phyloP scores from a whole-genome alignment of 2,329 filamentous ascomycete genomes.

The Thermoascus crustaceus region DNA sequence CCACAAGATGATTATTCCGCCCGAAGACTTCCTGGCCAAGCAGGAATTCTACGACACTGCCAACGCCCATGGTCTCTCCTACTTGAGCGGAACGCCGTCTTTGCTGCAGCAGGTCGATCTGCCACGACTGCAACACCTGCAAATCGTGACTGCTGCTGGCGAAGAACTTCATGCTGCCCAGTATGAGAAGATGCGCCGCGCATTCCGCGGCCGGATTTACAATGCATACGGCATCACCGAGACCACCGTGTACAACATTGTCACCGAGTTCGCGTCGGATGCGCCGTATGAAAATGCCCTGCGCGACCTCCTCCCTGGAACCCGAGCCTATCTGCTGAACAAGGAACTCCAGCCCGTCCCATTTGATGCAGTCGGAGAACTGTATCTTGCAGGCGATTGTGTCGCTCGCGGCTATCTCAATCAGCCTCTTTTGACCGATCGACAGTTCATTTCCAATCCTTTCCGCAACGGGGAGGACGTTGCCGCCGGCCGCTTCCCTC shows the following conservation, averaged over 20 bases:
- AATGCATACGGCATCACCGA: slow-evolving; percentile 2
- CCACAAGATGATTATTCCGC: not conserved
- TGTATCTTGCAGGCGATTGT: not conserved
- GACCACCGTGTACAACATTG: slow-evolving; percentile 2
- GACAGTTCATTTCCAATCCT: slow-evolving; percentile 1
- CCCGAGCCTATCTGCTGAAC: not conserved
- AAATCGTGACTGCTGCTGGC: not conserved
- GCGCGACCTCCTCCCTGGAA: not conserved
- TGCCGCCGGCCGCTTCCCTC: not conserved
- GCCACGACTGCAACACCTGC: slow-evolving; percentile 1
- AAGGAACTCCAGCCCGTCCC: not conserved
- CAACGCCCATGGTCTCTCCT: not conserved
- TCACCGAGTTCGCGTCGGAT: not conserved
- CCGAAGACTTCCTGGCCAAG: not conserved
- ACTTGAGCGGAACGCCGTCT: not conserved
- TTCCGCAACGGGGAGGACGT: not conserved
- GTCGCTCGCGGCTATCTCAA: slow-evolving; percentile 1
- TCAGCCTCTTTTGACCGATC: not conserved
- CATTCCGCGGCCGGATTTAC: not conserved
- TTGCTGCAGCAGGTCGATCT: not conserved
- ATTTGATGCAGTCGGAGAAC: not conserved
- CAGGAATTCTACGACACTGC: not conserved
- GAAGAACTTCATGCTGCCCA: not conserved
- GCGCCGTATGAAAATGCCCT: not conserved
- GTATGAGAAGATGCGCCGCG: not conserved